Evolutionary conservation across 2,329 filamentous ascomycete species (phyloP).

Genomic region (Fusarium begoniae): DNA sequence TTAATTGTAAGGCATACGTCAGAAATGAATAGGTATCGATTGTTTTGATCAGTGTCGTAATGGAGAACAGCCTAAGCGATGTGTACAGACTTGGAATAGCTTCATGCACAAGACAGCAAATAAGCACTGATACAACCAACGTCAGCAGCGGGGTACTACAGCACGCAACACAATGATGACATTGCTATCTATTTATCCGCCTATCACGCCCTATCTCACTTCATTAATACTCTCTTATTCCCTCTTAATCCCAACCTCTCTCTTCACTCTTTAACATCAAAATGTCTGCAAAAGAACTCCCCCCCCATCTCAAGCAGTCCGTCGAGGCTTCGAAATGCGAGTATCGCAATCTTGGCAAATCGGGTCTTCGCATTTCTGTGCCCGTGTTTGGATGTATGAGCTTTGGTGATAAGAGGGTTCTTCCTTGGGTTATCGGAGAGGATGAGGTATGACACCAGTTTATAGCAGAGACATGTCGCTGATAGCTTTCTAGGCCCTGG

Average conservation of each 20-base stretch:
- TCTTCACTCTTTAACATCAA: background rate
- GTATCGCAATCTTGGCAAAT: slow-evolving; percentile 26
- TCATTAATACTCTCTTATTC: background rate
- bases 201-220: background rate
- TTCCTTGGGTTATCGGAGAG: slow-evolving; percentile 28
- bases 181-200: slow-evolving; percentile 7
- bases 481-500: background rate
- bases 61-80: background rate
- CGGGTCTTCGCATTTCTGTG: slow-evolving; percentile 12
- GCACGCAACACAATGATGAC: slow-evolving; percentile 2
- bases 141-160: slow-evolving; percentile 10
- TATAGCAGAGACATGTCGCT: background rate
- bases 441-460: background rate
- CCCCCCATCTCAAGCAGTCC: slow-evolving; percentile 18
- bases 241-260: background rate
- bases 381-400: slow-evolving; percentile 30
- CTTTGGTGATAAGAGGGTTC: slow-evolving; percentile 14
- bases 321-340: slow-evolving; percentile 26
- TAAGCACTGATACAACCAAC: background rate
- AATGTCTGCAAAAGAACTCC: slow-evolving; percentile 17
- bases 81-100: background rate
- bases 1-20: background rate
- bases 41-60: too few species aligned
- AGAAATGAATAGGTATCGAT: background rate
- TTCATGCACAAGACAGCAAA: background rate